Evolutionary conservation across 1,284 basidiomycete genomes (phyloP), one percentile per base, ranked within the genome.

Genomic region (Trametes pubescens): DNA sequence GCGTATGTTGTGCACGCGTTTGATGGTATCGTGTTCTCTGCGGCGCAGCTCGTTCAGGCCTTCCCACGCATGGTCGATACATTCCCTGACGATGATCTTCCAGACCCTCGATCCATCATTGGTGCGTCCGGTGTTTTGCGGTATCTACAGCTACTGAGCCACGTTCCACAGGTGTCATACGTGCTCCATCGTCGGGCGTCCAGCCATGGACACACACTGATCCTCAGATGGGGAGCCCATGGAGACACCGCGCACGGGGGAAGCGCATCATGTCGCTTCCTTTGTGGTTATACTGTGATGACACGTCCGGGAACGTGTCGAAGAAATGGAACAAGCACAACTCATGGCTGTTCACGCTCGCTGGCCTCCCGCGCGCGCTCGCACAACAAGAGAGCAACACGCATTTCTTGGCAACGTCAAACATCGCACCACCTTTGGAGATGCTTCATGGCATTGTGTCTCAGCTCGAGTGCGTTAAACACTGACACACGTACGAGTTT

Each of bases 301-400:
- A 83, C 61, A 81, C 79, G 0, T 82, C 79, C 0, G 81, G 80
- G 0, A 82, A 83, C 64, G 22, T 72, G 0, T 82, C 79, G 0
- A 81, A 82, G 65, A 79, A 79, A 57, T 82, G 79, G 79, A 82
- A 82, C 58, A 74, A 80, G 47, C 80, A 82, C 59, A 81, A 81
- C 57, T 76, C 73, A 1, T 78, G 77, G 46, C 69, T 81, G 0
- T 75, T 79, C 47, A 77, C 75, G 7, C 59, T 71, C 2, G 74
- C 75, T 21, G 77, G 78, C 4, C 71, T 80, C 0, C 70, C 73
- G 2, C 71, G 65, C 1, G 51, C 47, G 2, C 22, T 58, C 13
- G 68, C 68, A 0, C 74, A 78, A 7, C 62, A 66, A 10, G 63
- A 73, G 32, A 73, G 66, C 56, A 76, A 78, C 44, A 67, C 76